Evolutionary conservation across 208 protist species (phyloP).

Genomic region (Leptomonas pyrrhocoris): DNA sequence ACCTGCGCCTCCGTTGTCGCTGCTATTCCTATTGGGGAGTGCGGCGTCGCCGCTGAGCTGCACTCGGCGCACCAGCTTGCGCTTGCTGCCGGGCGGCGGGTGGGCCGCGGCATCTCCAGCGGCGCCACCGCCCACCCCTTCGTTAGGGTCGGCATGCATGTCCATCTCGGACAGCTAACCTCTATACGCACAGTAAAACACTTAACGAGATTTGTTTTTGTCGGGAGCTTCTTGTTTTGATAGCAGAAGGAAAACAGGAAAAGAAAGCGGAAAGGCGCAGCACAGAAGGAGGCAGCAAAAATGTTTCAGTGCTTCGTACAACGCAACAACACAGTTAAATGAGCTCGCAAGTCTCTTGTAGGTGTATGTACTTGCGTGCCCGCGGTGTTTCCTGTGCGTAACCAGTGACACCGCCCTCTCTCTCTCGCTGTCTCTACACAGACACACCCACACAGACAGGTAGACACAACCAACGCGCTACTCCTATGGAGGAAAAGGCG

Average conservation of each 20-base stretch:
- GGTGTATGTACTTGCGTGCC: too few relatives aligned
- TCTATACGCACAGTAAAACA: too few relatives aligned
- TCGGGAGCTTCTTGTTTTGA: neutral
- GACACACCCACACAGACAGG: too few relatives aligned
- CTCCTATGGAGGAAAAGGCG: too few relatives aligned
- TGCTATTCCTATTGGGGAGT: neutral
- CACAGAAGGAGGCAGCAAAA: neutral
- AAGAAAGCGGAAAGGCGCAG: neutral
- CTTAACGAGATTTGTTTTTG: neutral
- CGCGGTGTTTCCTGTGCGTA: too few relatives aligned
- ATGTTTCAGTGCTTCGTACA: too few relatives aligned
- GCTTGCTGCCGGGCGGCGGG: slow-evolving; percentile 3
- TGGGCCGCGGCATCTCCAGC: neutral
- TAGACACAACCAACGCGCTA: neutral
- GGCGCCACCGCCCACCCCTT: neutral
- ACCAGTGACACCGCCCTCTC: too few relatives aligned
- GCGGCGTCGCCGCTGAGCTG: slow-evolving; percentile 5
- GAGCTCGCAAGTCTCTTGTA: too few relatives aligned
- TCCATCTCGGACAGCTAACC: too few relatives aligned
- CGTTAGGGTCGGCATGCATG: slow-evolving; percentile 16
- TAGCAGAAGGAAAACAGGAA: slow-evolving; percentile 3
- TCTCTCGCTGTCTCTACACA: too few relatives aligned
- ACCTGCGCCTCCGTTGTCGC: neutral
- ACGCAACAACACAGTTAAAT: neutral
- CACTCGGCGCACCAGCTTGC: slow-evolving; percentile 21